A percentile compares a stretch with the other conserved stretches of the same genome.
phyloP scores from a whole-genome alignment of 495 filamentous ascomycete species.

The Aspergillus conjunctus region DNA sequence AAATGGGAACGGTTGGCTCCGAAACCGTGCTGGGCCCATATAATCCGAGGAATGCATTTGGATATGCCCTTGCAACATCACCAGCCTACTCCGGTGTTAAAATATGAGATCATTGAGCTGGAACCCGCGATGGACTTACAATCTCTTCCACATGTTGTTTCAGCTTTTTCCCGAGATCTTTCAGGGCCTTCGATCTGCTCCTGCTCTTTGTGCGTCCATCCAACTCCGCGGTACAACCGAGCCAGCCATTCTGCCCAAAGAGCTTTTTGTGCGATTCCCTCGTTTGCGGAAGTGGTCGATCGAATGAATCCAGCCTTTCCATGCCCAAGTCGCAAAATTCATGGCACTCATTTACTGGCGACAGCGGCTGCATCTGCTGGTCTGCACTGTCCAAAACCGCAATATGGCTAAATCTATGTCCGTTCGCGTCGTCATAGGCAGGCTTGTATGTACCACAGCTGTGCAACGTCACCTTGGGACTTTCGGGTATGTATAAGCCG shows the following conservation, averaged over 20 bases:
- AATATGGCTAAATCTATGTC: constrained; percentile 12
- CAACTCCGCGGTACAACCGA: constrained; percentile 42
- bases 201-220: constrained; percentile 29
- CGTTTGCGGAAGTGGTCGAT: constrained; percentile 4
- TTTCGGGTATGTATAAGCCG: constrained; percentile 1
- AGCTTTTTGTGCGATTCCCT: constrained; percentile 47
- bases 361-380: constrained; percentile 4
- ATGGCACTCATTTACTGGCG: not conserved
- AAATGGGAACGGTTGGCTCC: constrained; percentile 41
- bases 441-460: constrained; percentile 15
- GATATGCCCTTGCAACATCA: constrained; percentile 26
- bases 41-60: constrained; percentile 14
- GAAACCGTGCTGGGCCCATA: constrained; percentile 22
- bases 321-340: constrained; percentile 1
- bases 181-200: constrained; percentile 41
- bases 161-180: constrained; percentile 45
- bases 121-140: constrained; percentile 32
- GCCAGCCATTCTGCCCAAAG: constrained; percentile 56
- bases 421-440: constrained; percentile 14
- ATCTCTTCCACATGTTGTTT: constrained; percentile 50
- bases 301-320: constrained; percentile 8
- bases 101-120: not conserved
- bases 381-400: constrained; percentile 18
- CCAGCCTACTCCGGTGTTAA: constrained; percentile 25
- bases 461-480: constrained; percentile 7